Evolutionary conservation across 352 stramenopile species (phyloP), one percentile per base, ranked within the genome.

Genomic region (Aphanomyces stellatus): DNA sequence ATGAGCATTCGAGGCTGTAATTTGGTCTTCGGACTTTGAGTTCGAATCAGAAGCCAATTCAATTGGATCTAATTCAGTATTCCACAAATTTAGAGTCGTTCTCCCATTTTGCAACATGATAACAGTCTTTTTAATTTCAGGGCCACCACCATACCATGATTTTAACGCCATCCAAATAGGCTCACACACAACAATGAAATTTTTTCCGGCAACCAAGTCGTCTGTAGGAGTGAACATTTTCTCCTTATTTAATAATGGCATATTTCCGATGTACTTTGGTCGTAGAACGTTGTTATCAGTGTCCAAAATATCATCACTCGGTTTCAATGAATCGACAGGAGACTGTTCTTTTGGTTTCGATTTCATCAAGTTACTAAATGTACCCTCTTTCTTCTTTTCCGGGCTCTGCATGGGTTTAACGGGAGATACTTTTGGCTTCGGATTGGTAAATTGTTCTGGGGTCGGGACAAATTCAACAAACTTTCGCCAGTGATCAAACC

Each of bases 91-190:
- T 33, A 95, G 48, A 13, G 87, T 72, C 3, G 84, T 69, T 8
- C 82, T 75, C 15, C 87, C 87, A 61, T 80, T 79, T 17, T 74
- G 70, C 22, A 76, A 74, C 68, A 82, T 68, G 3, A 96, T 76
- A 13, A 97, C 91, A n/a, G 79, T 82, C 4, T 91, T 80, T 49
- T 83, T 79, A 57, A 98, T 81, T 61, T 92, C 78, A 0, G 92
- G 92, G 0, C 88, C 91, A 27, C 89, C 92, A 35, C 88, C 87
- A 67, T 98, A 98, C 92, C 92, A 98, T 8, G 88, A 62, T 62
- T 97, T 93, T 5, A 97, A 74, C 30, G 81, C 88, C 70, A 93
- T 88, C 87, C 87, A 98, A 8, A 96, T 75, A 56, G 88, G 81
- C 65, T 93, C 87, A 25, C 76, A 81, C 28, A 98, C 82, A 4